Percentiles rank a stretch among this genome's conserved stretches.
Conservation (phyloP, 805 yeast species). For the Sugiyamaella americana region DNA sequence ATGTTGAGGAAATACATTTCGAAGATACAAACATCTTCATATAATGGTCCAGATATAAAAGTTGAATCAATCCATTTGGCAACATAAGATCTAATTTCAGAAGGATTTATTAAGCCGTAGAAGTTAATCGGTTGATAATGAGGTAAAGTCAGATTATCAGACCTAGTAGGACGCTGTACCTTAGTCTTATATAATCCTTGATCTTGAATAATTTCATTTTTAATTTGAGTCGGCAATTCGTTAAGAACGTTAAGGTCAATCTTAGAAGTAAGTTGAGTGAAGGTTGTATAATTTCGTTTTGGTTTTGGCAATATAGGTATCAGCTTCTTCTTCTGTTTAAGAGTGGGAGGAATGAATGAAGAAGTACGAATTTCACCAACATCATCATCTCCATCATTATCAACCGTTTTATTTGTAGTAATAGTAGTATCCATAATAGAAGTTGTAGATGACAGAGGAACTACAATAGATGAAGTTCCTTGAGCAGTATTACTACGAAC, state of each 20-base stretch:
- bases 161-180: neutral
- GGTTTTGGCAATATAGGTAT: constrained; percentile 8
- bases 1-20: constrained; percentile 29
- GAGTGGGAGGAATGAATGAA: neutral
- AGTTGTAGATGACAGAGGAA: neutral
- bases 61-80: constrained; percentile 36
- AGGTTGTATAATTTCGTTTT: constrained; percentile 3
- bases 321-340: neutral
- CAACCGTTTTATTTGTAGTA: neutral
- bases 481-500: neutral
- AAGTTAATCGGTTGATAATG: neutral
- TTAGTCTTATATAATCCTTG: neutral
- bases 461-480: neutral
- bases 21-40: constrained; percentile 36
- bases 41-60: constrained; percentile 30
- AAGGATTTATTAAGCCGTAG: neutral
- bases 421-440: neutral
- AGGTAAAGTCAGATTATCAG: neutral
- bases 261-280: constrained; percentile 22
- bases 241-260: constrained; percentile 62
- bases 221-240: constrained; percentile 60
- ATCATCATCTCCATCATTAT: no score
- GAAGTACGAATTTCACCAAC: neutral
- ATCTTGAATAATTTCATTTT: constrained; percentile 43
- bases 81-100: constrained; percentile 33